Conservation (phyloP, 164 flowering plant genomes). For the Hamamelis virginiana region DNA sequence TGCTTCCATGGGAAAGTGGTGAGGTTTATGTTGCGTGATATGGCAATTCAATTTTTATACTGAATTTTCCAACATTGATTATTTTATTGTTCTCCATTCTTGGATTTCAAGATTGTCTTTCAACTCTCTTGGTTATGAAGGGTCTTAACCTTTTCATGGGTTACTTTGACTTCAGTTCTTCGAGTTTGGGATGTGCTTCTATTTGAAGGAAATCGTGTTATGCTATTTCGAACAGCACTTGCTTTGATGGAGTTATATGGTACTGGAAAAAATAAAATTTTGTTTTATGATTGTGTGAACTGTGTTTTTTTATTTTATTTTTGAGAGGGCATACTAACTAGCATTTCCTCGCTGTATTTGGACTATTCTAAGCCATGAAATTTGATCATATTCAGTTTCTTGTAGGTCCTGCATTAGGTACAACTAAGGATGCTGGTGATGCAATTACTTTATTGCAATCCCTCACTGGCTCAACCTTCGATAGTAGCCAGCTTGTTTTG, state of each 20-base stretch:
- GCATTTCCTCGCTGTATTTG: not conserved
- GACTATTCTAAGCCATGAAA: not conserved
- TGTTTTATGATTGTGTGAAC: not conserved
- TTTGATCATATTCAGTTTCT: slow-evolving; percentile 11
- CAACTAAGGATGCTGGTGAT: slow-evolving; percentile 98
- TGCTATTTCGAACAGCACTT: slow-evolving; percentile 92
- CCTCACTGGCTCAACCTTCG: slow-evolving; percentile 94
- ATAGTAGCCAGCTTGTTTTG: slow-evolving; percentile 96
- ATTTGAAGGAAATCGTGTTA: slow-evolving; percentile 92
- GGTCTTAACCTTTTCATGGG: slow-evolving; percentile 11
- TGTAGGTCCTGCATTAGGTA: slow-evolving; percentile 89
- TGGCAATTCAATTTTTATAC: slow-evolving; percentile 3
- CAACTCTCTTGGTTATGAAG: not conserved
- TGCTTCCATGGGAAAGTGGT: slow-evolving; percentile 99
- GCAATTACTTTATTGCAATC: slow-evolving; percentile 89
- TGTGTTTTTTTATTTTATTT: too few relatives aligned
- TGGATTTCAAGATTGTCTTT: not conserved
- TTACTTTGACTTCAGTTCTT: slow-evolving; percentile 63
- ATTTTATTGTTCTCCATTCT: not conserved
- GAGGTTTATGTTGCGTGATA: slow-evolving; percentile 28
- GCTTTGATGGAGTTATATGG: slow-evolving; percentile 98
- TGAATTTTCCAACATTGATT: not conserved
- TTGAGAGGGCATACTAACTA: not conserved
- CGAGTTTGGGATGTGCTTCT: slow-evolving; percentile 98
- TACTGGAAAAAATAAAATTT: slow-evolving; percentile 33